Percentiles rank a stretch among this genome's conserved stretches.
phyloP scores from a whole-genome alignment of 805 yeast genomes.

The Monosporozyma solicola region DNA sequence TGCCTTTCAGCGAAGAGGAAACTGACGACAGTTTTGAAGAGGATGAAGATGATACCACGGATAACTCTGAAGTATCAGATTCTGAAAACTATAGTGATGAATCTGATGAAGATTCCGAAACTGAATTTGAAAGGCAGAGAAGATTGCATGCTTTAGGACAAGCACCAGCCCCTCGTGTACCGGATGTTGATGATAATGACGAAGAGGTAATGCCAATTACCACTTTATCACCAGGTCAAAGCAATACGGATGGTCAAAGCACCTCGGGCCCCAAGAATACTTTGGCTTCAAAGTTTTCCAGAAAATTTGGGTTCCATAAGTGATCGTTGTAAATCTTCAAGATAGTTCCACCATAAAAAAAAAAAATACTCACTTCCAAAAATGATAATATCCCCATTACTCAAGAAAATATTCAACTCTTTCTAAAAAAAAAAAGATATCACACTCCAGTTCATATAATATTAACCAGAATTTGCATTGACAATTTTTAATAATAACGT shows the following conservation, averaged over 20 bases:
- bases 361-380: background rate
- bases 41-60: constrained; percentile 11
- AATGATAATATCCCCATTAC: background rate
- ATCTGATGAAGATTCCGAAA: constrained; percentile 38
- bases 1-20: background rate
- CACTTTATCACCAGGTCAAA: constrained; percentile 1
- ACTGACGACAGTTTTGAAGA: constrained; percentile 18
- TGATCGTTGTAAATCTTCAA: background rate
- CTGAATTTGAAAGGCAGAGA: constrained; percentile 57
- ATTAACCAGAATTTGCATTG: background rate
- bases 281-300: background rate
- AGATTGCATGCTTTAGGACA: constrained; percentile 51
- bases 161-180: constrained; percentile 20
- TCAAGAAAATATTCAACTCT: background rate
- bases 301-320: background rate
- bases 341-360: background rate
- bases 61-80: constrained; percentile 9
- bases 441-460: background rate
- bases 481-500: background rate
- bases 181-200: constrained; percentile 40
- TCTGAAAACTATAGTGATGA: constrained; percentile 22
- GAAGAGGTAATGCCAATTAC: constrained; percentile 30
- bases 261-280: background rate
- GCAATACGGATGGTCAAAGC: background rate
- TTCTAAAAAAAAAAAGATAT: background rate